Percentiles rank a stretch among this genome's conserved stretches.
phyloP scores from a whole-genome alignment of 441 rosid genomes.

The Adansonia rubrostipa region DNA sequence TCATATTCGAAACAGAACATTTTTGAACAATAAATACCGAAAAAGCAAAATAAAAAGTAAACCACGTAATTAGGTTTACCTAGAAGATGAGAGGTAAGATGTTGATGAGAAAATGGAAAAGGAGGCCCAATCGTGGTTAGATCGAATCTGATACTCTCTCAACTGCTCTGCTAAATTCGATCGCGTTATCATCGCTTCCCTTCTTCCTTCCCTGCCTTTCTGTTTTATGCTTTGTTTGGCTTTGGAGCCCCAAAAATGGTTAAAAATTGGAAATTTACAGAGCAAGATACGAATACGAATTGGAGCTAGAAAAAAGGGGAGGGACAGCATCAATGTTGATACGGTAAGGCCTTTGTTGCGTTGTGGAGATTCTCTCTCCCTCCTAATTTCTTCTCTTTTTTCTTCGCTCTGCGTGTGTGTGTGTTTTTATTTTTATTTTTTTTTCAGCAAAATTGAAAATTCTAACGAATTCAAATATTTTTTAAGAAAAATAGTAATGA shows the following conservation, averaged over 20 bases:
- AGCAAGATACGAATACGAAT: conserved; percentile 27
- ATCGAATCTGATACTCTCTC: conserved; percentile 94
- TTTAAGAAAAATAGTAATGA: neutral
- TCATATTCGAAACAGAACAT: too few relatives aligned
- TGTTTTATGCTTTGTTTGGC: neutral
- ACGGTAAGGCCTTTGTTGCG: conserved; percentile 27
- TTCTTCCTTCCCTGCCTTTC: conserved; percentile 23
- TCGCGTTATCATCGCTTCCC: conserved; percentile 81
- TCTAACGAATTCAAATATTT: too few relatives aligned
- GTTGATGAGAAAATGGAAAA: conserved; percentile 86
- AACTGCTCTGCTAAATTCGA: conserved; percentile 97
- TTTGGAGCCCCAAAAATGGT: conserved; percentile 22
- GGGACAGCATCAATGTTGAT: conserved; percentile 34
- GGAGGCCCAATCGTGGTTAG: conserved; percentile 96
- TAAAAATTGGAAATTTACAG: conserved; percentile 25
- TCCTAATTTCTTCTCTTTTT: too few relatives aligned
- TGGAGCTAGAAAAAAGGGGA: conserved; percentile 17
- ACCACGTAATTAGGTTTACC: conserved; percentile 45
- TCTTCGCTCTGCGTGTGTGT: too few relatives aligned
- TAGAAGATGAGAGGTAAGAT: conserved; percentile 64
- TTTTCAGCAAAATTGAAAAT: too few relatives aligned
- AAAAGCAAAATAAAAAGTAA: conserved; percentile 1
- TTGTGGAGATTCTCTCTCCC: conserved; percentile 7
- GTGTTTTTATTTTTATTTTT: too few relatives aligned
- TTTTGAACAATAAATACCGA: too few relatives aligned